phyloP scores from a whole-genome alignment of 805 yeast genomes.

The Sporopachydermia lactativora region DNA sequence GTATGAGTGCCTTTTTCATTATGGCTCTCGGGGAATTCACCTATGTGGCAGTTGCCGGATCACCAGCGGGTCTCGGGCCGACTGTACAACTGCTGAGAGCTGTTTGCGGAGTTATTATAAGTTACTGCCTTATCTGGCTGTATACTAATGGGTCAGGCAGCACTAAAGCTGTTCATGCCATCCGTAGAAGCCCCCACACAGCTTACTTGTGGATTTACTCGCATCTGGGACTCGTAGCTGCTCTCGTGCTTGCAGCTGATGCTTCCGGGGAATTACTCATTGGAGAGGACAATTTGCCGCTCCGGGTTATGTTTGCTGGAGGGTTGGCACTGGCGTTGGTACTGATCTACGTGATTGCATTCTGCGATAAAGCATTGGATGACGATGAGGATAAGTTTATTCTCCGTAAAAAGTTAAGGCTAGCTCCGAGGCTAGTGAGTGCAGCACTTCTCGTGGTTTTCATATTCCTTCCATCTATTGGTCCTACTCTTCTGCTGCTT shows the following conservation, averaged over 20 bases:
- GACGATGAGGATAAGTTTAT: not conserved
- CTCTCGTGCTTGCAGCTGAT: slow-evolving; percentile 42
- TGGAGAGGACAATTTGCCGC: not conserved
- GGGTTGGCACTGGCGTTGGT: slow-evolving; percentile 34
- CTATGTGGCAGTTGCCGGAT: slow-evolving; percentile 34
- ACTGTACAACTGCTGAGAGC: slow-evolving; percentile 32
- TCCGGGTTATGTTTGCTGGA: slow-evolving; percentile 26
- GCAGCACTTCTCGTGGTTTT: not conserved
- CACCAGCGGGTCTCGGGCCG: slow-evolving; percentile 35
- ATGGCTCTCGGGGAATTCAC: slow-evolving; percentile 56
- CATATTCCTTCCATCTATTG: not conserved
- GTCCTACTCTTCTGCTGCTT: not conserved
- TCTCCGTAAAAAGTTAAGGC: not conserved
- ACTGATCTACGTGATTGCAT: slow-evolving; percentile 26
- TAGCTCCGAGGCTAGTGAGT: not conserved
- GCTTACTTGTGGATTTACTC: slow-evolving; percentile 32
- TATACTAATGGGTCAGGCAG: slow-evolving; percentile 41
- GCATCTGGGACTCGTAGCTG: slow-evolving; percentile 38
- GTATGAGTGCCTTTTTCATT: slow-evolving; percentile 41
- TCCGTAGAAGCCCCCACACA: slow-evolving; percentile 30
- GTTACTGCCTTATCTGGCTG: slow-evolving; percentile 37
- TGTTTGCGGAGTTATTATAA: slow-evolving; percentile 29
- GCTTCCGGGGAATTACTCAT: slow-evolving; percentile 33
- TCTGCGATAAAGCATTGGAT: slow-evolving; percentile 32
- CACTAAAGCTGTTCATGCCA: slow-evolving; percentile 35